phyloP scores from a whole-genome alignment of 768 basidiomycete species.

The Boletus eberwhitei region DNA sequence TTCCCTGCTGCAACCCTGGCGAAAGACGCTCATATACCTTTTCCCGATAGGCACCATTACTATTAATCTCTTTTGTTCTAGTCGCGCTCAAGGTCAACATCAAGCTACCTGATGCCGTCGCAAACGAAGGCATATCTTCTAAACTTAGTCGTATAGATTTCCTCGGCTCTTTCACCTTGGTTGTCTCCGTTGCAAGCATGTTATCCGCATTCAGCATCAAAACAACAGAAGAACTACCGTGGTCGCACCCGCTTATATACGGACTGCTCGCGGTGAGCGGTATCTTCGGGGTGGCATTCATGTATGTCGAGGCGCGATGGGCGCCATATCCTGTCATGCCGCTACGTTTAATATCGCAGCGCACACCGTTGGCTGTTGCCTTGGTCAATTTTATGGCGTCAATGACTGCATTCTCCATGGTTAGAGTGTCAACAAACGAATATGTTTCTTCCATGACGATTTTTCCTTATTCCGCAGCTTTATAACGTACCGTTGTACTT shows the following conservation, averaged over 20 bases:
- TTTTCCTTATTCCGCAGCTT: constrained; percentile 40
- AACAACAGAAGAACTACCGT: constrained; percentile 72
- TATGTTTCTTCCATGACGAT: neutral
- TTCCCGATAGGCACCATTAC: constrained; percentile 62
- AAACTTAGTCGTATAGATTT: constrained; percentile 82
- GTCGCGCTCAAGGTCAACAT: constrained; percentile 80
- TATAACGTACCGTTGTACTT: constrained; percentile 92
- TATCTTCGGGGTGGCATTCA: constrained; percentile 56
- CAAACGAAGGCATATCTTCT: constrained; percentile 53
- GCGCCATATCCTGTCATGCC: constrained; percentile 91
- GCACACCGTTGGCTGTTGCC: constrained; percentile 81
- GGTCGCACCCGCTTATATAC: constrained; percentile 70
- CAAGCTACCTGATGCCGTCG: constrained; percentile 61
- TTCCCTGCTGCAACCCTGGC: neutral
- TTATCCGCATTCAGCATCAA: constrained; percentile 77
- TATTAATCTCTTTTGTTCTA: constrained; percentile 66
- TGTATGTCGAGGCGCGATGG: constrained; percentile 75
- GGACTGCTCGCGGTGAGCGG: constrained; percentile 59
- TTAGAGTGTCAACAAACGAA: constrained; percentile 27
- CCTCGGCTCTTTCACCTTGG: constrained; percentile 78
- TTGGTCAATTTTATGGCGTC: constrained; percentile 75
- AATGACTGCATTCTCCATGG: constrained; percentile 79
- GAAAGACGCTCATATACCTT: constrained; percentile 12
- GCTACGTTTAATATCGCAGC: constrained; percentile 65
- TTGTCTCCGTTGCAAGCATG: constrained; percentile 62